Conservation (phyloP, 176 grass and related monocot species). For the Echinochloa phyllopogon region DNA sequence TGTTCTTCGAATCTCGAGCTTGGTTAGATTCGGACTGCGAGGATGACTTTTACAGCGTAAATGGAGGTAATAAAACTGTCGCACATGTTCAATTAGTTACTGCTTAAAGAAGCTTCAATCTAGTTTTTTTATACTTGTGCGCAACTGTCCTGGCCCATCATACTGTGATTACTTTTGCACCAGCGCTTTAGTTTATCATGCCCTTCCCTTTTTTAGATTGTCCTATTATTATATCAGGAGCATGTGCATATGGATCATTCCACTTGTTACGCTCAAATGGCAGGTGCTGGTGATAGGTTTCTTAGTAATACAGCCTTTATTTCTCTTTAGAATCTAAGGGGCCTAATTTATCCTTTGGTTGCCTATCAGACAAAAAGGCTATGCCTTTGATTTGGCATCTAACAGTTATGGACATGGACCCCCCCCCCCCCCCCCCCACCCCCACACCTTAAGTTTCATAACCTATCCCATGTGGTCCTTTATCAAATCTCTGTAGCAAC, state of each 20-base stretch:
- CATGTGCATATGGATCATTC: conserved; percentile 41
- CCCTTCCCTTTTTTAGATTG: conserved; percentile 16
- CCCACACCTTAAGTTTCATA: conserved; percentile 34
- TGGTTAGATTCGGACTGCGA: conserved; percentile 95
- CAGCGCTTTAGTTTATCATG: conserved; percentile 14
- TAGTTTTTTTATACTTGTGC: background rate
- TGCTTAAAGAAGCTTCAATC: conserved; percentile 11
- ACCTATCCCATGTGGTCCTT: conserved; percentile 42
- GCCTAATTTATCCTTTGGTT: conserved; percentile 41
- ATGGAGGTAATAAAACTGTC: conserved; percentile 73
- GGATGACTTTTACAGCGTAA: conserved; percentile 94
- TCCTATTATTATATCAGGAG: conserved; percentile 26
- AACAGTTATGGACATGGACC: conserved; percentile 24
- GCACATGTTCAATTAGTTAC: background rate
- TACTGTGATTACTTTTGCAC: conserved; percentile 26
- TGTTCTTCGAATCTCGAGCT: conserved; percentile 81
- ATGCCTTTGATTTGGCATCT: conserved; percentile 39
- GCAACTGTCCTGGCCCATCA: background rate
- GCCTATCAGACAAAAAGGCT: conserved; percentile 46
- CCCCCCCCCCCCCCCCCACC: too few species aligned
- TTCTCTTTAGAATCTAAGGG: conserved; percentile 37
- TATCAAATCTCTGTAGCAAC: conserved; percentile 21
- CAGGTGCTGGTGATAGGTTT: conserved; percentile 48
- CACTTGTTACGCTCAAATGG: conserved; percentile 21
- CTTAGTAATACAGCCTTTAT: conserved; percentile 38